Evolutionary conservation across 1,284 basidiomycete species (phyloP).

Genomic region (Fistulina hepatica): DNA sequence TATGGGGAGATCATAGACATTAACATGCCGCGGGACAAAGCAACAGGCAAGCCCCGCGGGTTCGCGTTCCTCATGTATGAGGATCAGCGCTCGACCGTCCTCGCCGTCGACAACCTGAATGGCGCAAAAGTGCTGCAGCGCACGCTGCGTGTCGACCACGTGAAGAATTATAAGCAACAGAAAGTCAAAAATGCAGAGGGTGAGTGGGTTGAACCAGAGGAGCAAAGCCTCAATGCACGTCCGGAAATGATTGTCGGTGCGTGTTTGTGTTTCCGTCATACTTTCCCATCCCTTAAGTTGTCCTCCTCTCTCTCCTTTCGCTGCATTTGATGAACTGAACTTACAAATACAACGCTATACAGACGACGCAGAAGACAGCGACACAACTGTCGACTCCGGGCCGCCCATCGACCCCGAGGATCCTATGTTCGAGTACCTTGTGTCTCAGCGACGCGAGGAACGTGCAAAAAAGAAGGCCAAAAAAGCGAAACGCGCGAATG

Average conservation of each 20-base stretch:
- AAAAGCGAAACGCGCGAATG: conserved; percentile 56
- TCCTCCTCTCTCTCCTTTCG: conserved; percentile 1
- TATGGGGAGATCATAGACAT: conserved; percentile 95
- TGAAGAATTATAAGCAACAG: conserved; percentile 86
- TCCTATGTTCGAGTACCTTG: conserved; percentile 90
- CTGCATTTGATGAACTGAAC: conserved; percentile 1
- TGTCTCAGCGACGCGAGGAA: conserved; percentile 58
- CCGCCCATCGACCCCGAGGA: conserved; percentile 88
- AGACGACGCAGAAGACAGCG: conserved; percentile 46
- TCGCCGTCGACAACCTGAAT: conserved; percentile 98
- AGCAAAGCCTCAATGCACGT: conserved; percentile 76
- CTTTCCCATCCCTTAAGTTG: conserved; percentile 3
- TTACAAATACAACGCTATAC: too few species aligned
- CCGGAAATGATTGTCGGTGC: conserved; percentile 61
- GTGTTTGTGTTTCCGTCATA: conserved; percentile 16
- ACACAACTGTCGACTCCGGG: conserved; percentile 54
- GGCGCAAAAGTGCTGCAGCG: conserved; percentile 83
- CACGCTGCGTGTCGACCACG: conserved; percentile 89
- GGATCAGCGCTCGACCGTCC: conserved; percentile 90
- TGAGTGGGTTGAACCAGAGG: conserved; percentile 79
- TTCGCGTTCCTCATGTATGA: conserved; percentile 99
- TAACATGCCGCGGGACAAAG: conserved; percentile 87
- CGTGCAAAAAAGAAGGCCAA: conserved; percentile 51
- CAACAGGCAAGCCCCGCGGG: conserved; percentile 80
- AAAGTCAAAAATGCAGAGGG: conserved; percentile 77